phyloP scores from a whole-genome alignment of 1,139 yeast species.

The Kodamaea fungicola region DNA sequence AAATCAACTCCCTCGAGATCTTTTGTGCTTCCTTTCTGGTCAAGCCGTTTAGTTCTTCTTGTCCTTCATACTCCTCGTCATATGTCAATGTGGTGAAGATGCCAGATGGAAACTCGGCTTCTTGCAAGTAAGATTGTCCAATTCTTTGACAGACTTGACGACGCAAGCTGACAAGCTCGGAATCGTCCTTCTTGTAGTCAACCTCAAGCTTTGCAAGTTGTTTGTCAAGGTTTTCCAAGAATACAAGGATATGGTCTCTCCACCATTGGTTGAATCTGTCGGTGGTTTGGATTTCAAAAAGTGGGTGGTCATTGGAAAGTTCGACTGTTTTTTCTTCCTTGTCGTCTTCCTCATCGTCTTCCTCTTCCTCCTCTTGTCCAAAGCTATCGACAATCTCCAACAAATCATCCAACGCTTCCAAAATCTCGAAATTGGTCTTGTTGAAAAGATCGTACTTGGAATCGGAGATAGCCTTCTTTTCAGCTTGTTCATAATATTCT shows the following conservation, averaged over 20 bases:
- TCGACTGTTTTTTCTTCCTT: slow-evolving; percentile 27
- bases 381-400: slow-evolving; percentile 64
- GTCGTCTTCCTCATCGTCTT: slow-evolving; percentile 29
- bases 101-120: slow-evolving; percentile 60
- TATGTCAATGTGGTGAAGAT: slow-evolving; percentile 56
- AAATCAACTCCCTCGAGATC: slow-evolving; percentile 48
- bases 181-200: slow-evolving; percentile 5
- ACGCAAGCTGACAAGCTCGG: slow-evolving; percentile 19
- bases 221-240: slow-evolving; percentile 35
- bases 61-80: slow-evolving; percentile 49
- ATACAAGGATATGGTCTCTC: slow-evolving; percentile 48
- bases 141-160: slow-evolving; percentile 43
- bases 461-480: slow-evolving; percentile 25
- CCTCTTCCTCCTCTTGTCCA: slow-evolving; percentile 50
- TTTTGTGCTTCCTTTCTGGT: slow-evolving; percentile 42
- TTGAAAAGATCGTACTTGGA: slow-evolving; percentile 28
- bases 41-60: slow-evolving; percentile 37
- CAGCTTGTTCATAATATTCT: slow-evolving; percentile 43
- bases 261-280: slow-evolving; percentile 53
- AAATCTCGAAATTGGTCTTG: slow-evolving; percentile 45
- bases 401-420: slow-evolving; percentile 59
- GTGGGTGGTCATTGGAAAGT: slow-evolving; percentile 51
- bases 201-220: slow-evolving; percentile 12
- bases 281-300: slow-evolving; percentile 33
- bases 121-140: slow-evolving; percentile 61